Percentiles rank a stretch among this genome's conserved stretches.
phyloP scores from a whole-genome alignment of 2,329 filamentous ascomycete genomes.

The Pseudocercospora crystallina region DNA sequence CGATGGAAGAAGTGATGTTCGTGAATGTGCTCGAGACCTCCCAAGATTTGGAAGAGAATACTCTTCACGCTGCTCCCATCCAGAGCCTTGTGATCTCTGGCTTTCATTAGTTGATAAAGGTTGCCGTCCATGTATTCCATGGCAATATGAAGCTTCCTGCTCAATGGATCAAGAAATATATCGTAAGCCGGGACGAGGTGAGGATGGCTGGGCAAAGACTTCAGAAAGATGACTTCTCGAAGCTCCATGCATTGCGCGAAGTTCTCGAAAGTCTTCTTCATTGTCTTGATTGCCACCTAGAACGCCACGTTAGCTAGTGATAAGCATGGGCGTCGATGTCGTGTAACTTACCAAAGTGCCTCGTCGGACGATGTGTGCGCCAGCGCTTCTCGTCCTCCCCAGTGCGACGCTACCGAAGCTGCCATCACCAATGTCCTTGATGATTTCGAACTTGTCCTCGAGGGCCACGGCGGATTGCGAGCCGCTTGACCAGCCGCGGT shows the following conservation, averaged over 20 bases:
- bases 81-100: conserved; percentile 89
- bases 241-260: conserved; percentile 88
- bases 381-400: conserved; percentile 86
- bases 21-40: conserved; percentile 94
- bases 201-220: conserved; percentile 80
- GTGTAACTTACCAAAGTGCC: conserved; percentile 74
- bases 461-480: conserved; percentile 59
- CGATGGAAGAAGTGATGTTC: conserved; percentile 97
- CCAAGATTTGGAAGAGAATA: conserved; percentile 95
- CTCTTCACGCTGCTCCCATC: conserved; percentile 94
- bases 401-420: conserved; percentile 96
- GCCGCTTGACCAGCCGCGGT: conserved; percentile 59
- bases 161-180: conserved; percentile 96
- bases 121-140: conserved; percentile 99
- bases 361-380: conserved; percentile 81
- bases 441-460: conserved; percentile 91
- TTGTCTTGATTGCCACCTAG: conserved; percentile 97
- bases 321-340: background rate
- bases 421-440: conserved; percentile 98
- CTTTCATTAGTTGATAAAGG: conserved; percentile 98
- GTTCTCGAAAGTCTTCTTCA: conserved; percentile 99
- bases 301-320: conserved; percentile 18
- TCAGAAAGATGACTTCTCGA: conserved; percentile 93
- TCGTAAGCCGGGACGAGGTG: conserved; percentile 97
- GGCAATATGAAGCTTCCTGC: conserved; percentile 92